Base-by-base conservation (phyloP, 2,329 filamentous ascomycete species). In the Allantophomopsis lycopodina region DNA sequence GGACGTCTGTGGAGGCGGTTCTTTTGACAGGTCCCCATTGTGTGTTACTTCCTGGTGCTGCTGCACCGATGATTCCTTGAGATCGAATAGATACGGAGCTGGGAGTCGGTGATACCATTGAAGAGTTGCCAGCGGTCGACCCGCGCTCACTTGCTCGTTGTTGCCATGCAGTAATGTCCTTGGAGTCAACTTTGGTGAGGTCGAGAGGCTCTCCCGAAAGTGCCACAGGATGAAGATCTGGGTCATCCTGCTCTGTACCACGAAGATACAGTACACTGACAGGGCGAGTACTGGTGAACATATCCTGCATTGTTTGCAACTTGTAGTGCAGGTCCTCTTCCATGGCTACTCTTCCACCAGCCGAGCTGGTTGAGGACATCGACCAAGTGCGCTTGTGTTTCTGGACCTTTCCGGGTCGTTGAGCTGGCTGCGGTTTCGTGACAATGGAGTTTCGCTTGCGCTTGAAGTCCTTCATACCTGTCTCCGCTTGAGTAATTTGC, bases 341-440 rank as follows among this genome's bases (percentile, higher is more conserved):
- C 18, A 76, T 60, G 0, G 73, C 64, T n/a, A 65, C 53, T 16
- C 73, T 63, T 14, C 66, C 68, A 12, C 68, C 69, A 3, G 68
- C 69, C 3, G 78, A 82, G 53, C 76, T 78, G 23, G 73, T 64
- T 5, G 89, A 95, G 17, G 86, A 88, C 71, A 94, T 85, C 8
- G 89, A 95, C 87, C 88, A 95, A 0, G 87, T 94, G 43, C 89
- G 71, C 60, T 94, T 93, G 61, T 95, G 87, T 59, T 94, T 94
- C 17, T 76, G 73, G 1, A 83, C 74, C 58, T 94, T 94, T n/a
- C 82, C 82, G 2, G 82, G 78, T 41, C 84, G 68, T 56, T 78
- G 61, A 54, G 64, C 48, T 13, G 53, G 44, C 34, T 53, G 48
- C 45, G 68, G 59, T 47, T 65, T 64, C 14, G 50, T 59, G 10